Base-by-base conservation (phyloP, 768 basidiomycete genomes). In the Daedalea quercina region DNA sequence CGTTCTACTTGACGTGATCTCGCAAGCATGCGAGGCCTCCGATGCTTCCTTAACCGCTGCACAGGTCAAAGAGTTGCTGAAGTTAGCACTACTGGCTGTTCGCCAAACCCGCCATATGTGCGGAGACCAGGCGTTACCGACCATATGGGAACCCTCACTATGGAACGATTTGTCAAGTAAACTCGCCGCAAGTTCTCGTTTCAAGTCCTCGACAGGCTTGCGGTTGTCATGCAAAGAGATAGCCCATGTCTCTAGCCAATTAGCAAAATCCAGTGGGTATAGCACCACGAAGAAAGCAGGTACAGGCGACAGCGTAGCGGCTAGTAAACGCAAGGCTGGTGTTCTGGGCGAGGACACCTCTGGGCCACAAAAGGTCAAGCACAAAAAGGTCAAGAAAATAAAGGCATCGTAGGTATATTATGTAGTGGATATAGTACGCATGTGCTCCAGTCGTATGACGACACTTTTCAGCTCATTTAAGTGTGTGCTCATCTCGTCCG, bases 21-120 rank as follows among this genome's bases (percentile, higher is more conserved):
- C 71, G 1, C 66, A 68, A 13, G 77, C 83, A 6, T 79, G 81
- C 57, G 70, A 74, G 3, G 74, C 78, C 24, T 69, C 50, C 9
- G 33, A 73, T 23, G 57, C 63, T 37, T 60, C 70, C 9, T 65
- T 85, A 41, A 82, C 79, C 15, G 73, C 84, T 1, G 65, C 79
- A 1, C 87, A 91, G 56, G 62, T 87, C 61, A 95, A 91, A 68
- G 86, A 88, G n/a, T 65, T 92, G 19, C 66, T 92, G 52, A 94
- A 90, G 67, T 68, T 88, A 48, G 84, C 74, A 0, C 69, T 90
- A 24, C 62, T 76, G 19, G 79, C 80, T 46, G 72, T 84, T n/a
- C 82, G 90, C 50, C 81, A 83, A 54, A 80, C 83, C 54, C 82
- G 80, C 51, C 76, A 77, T 8, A 63, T 76, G 45, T 65, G 67